These are phyloP conservation scores for Rhizopogon vinicolor DNA, from an alignment of 768 basidiomycete genomes.

Conservation along the genomic window DNA sequence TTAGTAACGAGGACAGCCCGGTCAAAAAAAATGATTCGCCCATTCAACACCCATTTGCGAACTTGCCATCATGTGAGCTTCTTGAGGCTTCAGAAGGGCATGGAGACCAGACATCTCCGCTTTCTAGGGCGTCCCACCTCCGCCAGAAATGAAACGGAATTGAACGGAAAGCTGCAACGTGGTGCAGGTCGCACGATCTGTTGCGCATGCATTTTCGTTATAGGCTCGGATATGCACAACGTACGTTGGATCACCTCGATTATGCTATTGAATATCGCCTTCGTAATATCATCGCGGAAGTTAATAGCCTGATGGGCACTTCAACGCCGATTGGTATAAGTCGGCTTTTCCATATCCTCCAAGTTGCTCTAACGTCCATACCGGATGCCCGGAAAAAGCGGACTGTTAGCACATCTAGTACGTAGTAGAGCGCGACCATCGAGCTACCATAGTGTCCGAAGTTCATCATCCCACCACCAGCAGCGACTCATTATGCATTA, in stretches of 20 bases:
- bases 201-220: slow-evolving; percentile 14
- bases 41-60: slow-evolving; percentile 8
- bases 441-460: too few species aligned
- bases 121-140: slow-evolving; percentile 24
- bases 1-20: slow-evolving; percentile 7
- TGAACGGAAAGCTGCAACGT: slow-evolving; percentile 12
- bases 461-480: too few species aligned
- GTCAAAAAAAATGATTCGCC: slow-evolving; percentile 1
- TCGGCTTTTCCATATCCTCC: too few species aligned
- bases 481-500: too few species aligned
- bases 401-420: too few species aligned
- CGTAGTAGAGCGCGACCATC: too few species aligned
- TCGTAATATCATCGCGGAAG: too few species aligned
- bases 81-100: slow-evolving; percentile 7
- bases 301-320: too few species aligned
- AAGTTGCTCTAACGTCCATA: too few species aligned
- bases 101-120: slow-evolving; percentile 23
- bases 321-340: too few species aligned
- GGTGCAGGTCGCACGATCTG: not conserved
- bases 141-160: slow-evolving; percentile 25
- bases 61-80: slow-evolving; percentile 13
- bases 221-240: not conserved
- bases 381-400: not conserved
- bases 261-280: too few species aligned
- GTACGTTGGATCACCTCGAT: too few species aligned